Evolutionary conservation across 1,284 basidiomycete species (phyloP), one percentile per base, ranked within the genome.

Genomic region (Ceratobasidium sp.): DNA sequence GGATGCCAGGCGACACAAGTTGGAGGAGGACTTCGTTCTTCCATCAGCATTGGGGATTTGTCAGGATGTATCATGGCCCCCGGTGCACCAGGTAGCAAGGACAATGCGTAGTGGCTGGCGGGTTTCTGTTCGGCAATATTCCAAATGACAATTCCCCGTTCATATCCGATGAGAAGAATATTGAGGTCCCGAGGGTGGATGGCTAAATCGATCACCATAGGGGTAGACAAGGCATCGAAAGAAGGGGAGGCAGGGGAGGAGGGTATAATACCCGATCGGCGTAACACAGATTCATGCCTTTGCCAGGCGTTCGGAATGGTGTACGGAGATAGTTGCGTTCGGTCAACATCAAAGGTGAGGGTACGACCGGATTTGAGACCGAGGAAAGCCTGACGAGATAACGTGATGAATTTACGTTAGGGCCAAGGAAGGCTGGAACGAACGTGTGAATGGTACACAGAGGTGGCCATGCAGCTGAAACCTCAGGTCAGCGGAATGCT

Each of bases 151-250:
- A 96, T 87, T 1, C 95, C 95, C 23, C 94, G 94, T 86, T 92
- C 91, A 84, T 96, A 97, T 1, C 91, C 95, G 39, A 97, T 87
- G 68, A 97, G 92, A 9, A 97, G 82, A 23, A 93, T 87, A 83
- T 95, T 95, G 56, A 97, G 84, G 83, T 97, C 91, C 77, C 94
- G 88, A 1, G 96, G 96, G 84, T 97, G 95, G 23, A 91, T 86
- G 5, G 92, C 88, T 18, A 91, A 83, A 78, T 95, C 94, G 12
- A 94, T 84, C 55, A 86, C 85, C 73, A 76, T 76, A 18, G 72
- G 60, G 9, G 63, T 20, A 46, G 56, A n/a, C 46, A 61, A 56
- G 33, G 42, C 26, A 26, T 76, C 73, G 49, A 76, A 76, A 87
- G 89, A 88, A 26, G 89, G 87, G 49, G 87, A 85, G 28, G 78